Evolutionary conservation across 2,329 filamentous ascomycete species (phyloP), one percentile per base, ranked within the genome.

Genomic region (Aspergillus thermomutatus): DNA sequence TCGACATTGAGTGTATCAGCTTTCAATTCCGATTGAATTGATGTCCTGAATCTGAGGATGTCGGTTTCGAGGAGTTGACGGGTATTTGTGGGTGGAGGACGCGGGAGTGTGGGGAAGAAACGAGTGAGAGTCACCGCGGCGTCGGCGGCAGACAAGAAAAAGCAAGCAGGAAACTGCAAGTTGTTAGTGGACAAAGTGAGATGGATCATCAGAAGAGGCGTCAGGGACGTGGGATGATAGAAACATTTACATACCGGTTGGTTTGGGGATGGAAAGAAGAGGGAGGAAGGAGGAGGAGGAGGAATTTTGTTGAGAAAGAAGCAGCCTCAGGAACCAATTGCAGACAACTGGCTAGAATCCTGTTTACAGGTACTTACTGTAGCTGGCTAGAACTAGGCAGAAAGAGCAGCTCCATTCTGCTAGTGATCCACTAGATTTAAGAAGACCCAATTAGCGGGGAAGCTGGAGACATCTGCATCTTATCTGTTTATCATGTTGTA

Each of bases 1-100:
- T 71, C 46, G 86, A 70, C 86, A 89, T 90, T 55, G 65, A 14
- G 43, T 46, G 43, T 14, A n/a, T 37, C 31, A 17, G 14, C 31
- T 46, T 46, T 46, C 23, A 17, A 11, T 23, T 46, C 6, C 4
- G 43, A 8, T 21, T n/a, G 41, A 17, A 26, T 14, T 3, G 43
- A 14, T 23, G 21, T 46, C 14, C 21, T 14, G 23, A 17, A 21
- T 14, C 9, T 46, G 11, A 17, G 11, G 21, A 17, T 45, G 6
- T 7, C 19, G 4, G 23, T 7, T 23, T 23, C 19, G 4, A 14
- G 43, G 43, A 9, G n/a, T 25, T 14, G 43, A 26, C 1, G 21
- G 23, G 11, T 46, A 46, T 46, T 46, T 46, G 21, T 46, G 43
- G 43, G 43, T 1, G 10, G 41, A 10, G 4, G n/a, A 43, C 21